These are phyloP conservation scores for Sugiyamaella valdiviana DNA, from an alignment of 805 yeast species.

Conservation along the genomic window DNA sequence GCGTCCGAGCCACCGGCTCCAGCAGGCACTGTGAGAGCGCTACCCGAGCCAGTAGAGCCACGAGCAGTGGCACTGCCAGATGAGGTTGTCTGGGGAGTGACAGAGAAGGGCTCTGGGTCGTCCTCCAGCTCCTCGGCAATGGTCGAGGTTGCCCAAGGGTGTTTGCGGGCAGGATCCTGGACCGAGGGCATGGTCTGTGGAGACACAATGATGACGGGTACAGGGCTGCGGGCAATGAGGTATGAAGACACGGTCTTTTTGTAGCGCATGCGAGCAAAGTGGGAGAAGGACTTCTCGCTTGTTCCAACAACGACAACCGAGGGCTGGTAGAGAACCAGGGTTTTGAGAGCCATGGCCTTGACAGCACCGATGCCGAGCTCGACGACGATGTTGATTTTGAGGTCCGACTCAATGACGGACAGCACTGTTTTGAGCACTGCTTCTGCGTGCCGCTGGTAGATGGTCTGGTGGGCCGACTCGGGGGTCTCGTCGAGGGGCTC, in stretches of 20 bases:
- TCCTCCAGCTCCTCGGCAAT: neutral
- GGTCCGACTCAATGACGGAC: conserved; percentile 9
- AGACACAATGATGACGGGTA: conserved; percentile 65
- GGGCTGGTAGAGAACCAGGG: conserved; percentile 57
- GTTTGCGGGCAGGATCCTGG: neutral
- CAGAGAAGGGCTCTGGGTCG: neutral
- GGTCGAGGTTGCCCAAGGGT: neutral
- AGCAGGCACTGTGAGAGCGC: neutral
- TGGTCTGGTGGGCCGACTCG: neutral
- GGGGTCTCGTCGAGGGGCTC: conserved; percentile 4
- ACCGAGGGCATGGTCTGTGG: conserved; percentile 5
- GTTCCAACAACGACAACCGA: conserved; percentile 51
- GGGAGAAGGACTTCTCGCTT: conserved; percentile 37
- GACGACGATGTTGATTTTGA: conserved; percentile 38
- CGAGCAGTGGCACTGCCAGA: neutral
- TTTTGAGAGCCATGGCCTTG: conserved; percentile 50
- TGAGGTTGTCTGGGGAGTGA: neutral
- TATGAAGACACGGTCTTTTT: conserved; percentile 50
- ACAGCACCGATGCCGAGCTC: conserved; percentile 58
- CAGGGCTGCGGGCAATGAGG: conserved; percentile 54
- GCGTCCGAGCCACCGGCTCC: neutral
- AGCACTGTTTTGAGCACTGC: conserved; percentile 11
- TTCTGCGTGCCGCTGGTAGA: conserved; percentile 19
- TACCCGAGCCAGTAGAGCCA: neutral
- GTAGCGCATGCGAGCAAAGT: conserved; percentile 54